phyloP scores from a whole-genome alignment of 192 early-diverging fungal species.

The Podochytrium sp. region DNA sequence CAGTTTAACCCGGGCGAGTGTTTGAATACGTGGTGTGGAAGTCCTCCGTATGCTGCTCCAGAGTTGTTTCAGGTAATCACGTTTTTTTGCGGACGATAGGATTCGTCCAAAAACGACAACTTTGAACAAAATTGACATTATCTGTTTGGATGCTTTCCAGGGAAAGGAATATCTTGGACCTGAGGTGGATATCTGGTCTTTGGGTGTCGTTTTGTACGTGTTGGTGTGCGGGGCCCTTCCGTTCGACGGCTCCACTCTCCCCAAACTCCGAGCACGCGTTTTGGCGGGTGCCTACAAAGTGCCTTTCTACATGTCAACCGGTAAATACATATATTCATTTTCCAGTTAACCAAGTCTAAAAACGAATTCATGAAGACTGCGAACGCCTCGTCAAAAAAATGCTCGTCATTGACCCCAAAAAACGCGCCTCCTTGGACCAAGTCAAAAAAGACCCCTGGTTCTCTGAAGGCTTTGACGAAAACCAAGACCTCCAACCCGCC shows the following conservation, averaged over 20 bases:
- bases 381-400: conserved; percentile 60
- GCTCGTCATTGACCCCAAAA: conserved; percentile 59
- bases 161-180: conserved; percentile 90
- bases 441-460: conserved; percentile 62
- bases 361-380: conserved; percentile 52
- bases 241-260: conserved; percentile 63
- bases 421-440: conserved; percentile 57
- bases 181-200: conserved; percentile 95
- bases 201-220: conserved; percentile 89
- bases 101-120: not conserved
- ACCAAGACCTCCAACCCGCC: conserved; percentile 36
- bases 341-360: not conserved
- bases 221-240: conserved; percentile 75
- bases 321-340: conserved; percentile 36
- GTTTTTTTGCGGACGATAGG: not conserved
- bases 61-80: conserved; percentile 47
- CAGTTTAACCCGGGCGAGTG: conserved; percentile 62
- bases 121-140: conserved; percentile 30
- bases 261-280: conserved; percentile 57
- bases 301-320: conserved; percentile 65
- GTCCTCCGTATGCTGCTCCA: conserved; percentile 63
- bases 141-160: conserved; percentile 23
- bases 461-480: conserved; percentile 56
- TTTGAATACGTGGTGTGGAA: conserved; percentile 67
- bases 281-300: conserved; percentile 62